These are phyloP conservation scores for Candida sphagnicola DNA, from an alignment of 805 yeast species.

Conservation along the genomic window DNA sequence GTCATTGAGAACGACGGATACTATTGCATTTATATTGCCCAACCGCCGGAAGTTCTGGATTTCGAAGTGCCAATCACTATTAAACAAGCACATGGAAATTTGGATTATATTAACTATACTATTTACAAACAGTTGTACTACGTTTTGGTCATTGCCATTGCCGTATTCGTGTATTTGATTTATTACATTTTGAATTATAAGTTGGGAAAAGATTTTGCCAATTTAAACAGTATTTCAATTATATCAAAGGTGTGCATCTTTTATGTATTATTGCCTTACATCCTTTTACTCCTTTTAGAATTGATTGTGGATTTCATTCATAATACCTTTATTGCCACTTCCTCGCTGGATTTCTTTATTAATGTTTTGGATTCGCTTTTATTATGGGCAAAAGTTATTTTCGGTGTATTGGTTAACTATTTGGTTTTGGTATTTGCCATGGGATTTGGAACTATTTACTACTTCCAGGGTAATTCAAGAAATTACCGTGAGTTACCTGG, in stretches of 20 bases:
- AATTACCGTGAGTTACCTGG: slow-evolving; percentile 22
- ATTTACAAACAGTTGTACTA: slow-evolving; percentile 14
- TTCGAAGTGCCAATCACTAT: slow-evolving; percentile 15
- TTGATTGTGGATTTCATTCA: slow-evolving; percentile 5
- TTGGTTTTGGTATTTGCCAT: slow-evolving; percentile 23
- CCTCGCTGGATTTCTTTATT: slow-evolving; percentile 1
- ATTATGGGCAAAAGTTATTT: slow-evolving; percentile 7
- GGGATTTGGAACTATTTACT: slow-evolving; percentile 34
- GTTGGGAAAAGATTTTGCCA: slow-evolving; percentile 23
- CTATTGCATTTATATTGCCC: slow-evolving; percentile 29
- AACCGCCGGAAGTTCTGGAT: slow-evolving; percentile 11
- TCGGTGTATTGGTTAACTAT: slow-evolving; percentile 7
- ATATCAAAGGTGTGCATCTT: slow-evolving; percentile 25
- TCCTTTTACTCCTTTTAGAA: slow-evolving; percentile 5
- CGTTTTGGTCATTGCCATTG: slow-evolving; percentile 12
- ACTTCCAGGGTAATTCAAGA: slow-evolving; percentile 17
- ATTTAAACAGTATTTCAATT: slow-evolving; percentile 23
- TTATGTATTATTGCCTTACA: slow-evolving; percentile 19
- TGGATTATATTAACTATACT: slow-evolving; percentile 14
- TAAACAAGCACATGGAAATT: slow-evolving; percentile 22
- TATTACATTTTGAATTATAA: slow-evolving; percentile 20
- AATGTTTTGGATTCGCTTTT: slow-evolving; percentile 1
- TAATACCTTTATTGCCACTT: slow-evolving; percentile 12
- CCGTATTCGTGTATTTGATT: slow-evolving; percentile 17
- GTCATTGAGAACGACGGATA: slow-evolving; percentile 19